Evolutionary conservation across 139 green algal genomes (phyloP).

Genomic region (Tetraselmis chui): DNA sequence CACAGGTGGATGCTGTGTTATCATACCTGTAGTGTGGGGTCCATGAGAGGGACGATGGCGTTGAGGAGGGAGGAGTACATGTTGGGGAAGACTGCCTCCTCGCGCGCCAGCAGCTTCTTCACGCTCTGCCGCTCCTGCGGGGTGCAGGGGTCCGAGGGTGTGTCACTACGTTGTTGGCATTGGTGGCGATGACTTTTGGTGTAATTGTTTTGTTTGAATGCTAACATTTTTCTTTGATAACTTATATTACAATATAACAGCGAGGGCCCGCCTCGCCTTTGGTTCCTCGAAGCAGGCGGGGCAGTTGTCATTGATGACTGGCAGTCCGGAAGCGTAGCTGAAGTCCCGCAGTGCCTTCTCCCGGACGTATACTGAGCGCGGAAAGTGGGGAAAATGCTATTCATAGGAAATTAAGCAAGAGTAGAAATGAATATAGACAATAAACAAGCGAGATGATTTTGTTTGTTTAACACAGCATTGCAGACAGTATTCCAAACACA

Average conservation of each 20-base stretch:
- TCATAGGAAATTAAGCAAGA: background rate
- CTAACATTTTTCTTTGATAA: too few relatives aligned
- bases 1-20: too few relatives aligned
- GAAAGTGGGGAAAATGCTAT: background rate
- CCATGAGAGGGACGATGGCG: constrained; percentile 5
- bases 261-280: too few relatives aligned
- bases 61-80: constrained; percentile 11
- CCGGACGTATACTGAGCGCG: constrained; percentile 10
- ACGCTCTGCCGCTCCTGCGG: constrained; percentile 13
- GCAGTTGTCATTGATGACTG: constrained; percentile 26
- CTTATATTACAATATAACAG: too few relatives aligned
- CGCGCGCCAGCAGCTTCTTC: constrained; percentile 19
- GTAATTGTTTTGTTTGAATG: background rate
- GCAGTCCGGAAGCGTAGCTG: constrained; percentile 9
- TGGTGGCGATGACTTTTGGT: background rate
- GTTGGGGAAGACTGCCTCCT: constrained; percentile 15
- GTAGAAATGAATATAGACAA: background rate
- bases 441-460: too few relatives aligned
- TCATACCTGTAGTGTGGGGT: background rate
- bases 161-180: background rate
- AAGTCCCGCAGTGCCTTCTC: constrained; percentile 19
- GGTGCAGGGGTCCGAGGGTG: background rate
- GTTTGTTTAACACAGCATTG: too few relatives aligned
- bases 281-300: constrained; percentile 26
- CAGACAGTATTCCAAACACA: too few relatives aligned